These are phyloP conservation scores for Vigna angularis DNA, from an alignment of 306 rosid genomes.

Conservation along the genomic window DNA sequence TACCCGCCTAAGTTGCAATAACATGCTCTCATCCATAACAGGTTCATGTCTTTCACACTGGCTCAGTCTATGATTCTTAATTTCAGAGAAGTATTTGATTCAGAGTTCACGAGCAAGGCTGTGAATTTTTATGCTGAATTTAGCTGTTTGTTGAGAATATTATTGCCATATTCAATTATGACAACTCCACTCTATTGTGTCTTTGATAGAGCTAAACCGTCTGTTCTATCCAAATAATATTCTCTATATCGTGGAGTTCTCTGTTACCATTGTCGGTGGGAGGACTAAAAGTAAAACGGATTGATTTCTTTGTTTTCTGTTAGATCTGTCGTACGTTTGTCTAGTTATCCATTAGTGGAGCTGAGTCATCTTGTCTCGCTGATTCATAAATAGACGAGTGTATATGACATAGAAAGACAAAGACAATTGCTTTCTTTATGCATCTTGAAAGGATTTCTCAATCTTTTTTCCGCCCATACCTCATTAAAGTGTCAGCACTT, in stretches of 20 bases:
- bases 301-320: constrained; percentile 29
- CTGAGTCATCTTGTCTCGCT: constrained; percentile 13
- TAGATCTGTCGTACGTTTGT: constrained; percentile 12
- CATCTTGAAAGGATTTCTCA: constrained; percentile 17
- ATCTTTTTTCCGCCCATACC: constrained; percentile 1
- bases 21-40: constrained; percentile 83
- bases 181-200: constrained; percentile 26
- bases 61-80: not conserved
- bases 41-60: constrained; percentile 55
- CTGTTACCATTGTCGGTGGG: not conserved
- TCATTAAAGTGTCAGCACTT: constrained; percentile 11
- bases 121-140: constrained; percentile 12
- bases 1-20: constrained; percentile 68
- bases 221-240: constrained; percentile 21
- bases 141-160: constrained; percentile 23
- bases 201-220: constrained; percentile 5
- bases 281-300: not conserved
- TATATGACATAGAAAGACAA: not conserved
- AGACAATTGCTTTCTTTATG: constrained; percentile 1
- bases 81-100: constrained; percentile 35
- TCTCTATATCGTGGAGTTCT: constrained; percentile 10
- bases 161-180: constrained; percentile 6
- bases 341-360: constrained; percentile 15
- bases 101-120: constrained; percentile 23
- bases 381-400: constrained; percentile 7